Conservation (phyloP, 1,284 basidiomycete species). For the Lentinula novae-zelandiae region DNA sequence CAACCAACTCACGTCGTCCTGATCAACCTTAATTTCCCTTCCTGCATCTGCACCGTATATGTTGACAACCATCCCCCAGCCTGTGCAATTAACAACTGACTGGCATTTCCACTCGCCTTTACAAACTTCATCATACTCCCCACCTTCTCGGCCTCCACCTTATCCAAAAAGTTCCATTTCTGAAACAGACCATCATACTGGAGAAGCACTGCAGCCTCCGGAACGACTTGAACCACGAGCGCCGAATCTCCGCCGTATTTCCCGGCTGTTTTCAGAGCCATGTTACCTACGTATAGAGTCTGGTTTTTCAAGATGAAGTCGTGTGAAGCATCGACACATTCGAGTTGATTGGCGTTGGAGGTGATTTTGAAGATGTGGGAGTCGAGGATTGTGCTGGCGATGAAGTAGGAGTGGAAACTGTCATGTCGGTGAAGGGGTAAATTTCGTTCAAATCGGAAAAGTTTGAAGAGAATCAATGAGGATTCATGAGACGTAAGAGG, state of each 20-base stretch:
- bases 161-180: conserved; percentile 17
- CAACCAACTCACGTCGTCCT: background rate
- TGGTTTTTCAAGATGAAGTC: conserved; percentile 46
- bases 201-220: conserved; percentile 49
- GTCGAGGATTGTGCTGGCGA: conserved; percentile 53
- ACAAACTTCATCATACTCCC: conserved; percentile 41
- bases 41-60: conserved; percentile 44
- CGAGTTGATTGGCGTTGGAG: conserved; percentile 29
- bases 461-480: too few relatives aligned
- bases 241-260: conserved; percentile 47
- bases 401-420: conserved; percentile 51
- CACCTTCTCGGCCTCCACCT: conserved; percentile 8
- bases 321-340: conserved; percentile 23
- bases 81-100: conserved; percentile 65
- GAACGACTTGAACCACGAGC: conserved; percentile 70
- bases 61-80: conserved; percentile 53
- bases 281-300: conserved; percentile 67
- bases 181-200: conserved; percentile 42
- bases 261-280: conserved; percentile 34
- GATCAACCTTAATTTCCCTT: background rate
- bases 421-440: too few relatives aligned
- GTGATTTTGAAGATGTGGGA: conserved; percentile 53
- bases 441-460: too few relatives aligned
- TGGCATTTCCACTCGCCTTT: conserved; percentile 61
- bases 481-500: too few relatives aligned